These are phyloP conservation scores for Withania somnifera DNA, from an alignment of 305 asterid genomes.

Conservation along the genomic window DNA sequence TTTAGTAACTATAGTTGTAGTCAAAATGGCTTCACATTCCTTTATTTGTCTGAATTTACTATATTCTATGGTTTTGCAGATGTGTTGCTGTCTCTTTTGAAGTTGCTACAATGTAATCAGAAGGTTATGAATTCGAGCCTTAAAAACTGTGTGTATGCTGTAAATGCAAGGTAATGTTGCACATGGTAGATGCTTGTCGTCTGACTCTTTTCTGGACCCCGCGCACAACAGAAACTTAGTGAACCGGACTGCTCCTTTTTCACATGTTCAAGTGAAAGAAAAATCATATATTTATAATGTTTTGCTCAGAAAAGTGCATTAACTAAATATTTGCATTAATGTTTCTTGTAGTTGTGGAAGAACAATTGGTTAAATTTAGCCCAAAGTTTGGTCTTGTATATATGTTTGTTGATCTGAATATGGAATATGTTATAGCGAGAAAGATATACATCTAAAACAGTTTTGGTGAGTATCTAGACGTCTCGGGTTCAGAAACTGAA, in stretches of 20 bases:
- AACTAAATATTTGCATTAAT: neutral
- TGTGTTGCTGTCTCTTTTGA: constrained; percentile 44
- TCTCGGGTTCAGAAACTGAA: neutral
- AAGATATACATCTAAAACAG: neutral
- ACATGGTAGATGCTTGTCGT: no score
- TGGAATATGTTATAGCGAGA: neutral
- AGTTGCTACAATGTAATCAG: no score
- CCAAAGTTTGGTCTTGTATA: neutral
- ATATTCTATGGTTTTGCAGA: constrained; percentile 17
- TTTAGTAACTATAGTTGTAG: neutral
- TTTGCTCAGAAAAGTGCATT: neutral
- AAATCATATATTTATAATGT: neutral
- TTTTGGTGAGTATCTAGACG: neutral
- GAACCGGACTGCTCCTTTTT: no score
- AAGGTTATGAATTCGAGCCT: no score
- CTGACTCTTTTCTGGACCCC: no score
- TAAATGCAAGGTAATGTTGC: no score
- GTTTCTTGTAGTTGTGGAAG: neutral
- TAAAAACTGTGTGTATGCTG: no score
- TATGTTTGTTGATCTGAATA: neutral
- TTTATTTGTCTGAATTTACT: neutral
- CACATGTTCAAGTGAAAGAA: neutral
- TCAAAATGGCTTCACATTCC: neutral
- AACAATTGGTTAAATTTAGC: neutral
- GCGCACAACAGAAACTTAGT: no score